Base-by-base conservation (phyloP, 495 filamentous ascomycete genomes). In the Articulospora tetracladia region DNA sequence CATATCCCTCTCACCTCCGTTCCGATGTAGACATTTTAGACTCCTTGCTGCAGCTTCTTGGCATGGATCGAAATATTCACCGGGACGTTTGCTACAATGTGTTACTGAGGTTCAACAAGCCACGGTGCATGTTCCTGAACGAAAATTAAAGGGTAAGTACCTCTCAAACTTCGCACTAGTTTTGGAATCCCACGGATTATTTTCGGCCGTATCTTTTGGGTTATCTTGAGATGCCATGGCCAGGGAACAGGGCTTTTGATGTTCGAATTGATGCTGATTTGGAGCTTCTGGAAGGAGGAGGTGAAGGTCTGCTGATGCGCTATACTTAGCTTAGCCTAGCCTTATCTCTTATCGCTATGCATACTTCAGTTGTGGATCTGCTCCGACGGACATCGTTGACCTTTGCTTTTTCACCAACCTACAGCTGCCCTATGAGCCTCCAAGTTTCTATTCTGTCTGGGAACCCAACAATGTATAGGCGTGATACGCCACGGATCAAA, bases 31-130 rank as follows among this genome's bases (percentile, higher is more conserved):
- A 74, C 93, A 98, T 68, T 82, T 85, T 13, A 96, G 82, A 72
- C 91, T 96, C 60, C 83, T 79, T 49, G 84, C 73, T n/a, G 94
- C 93, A n/a, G 90, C 92, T 57, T 95, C 91, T 69, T 97, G 92
- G 70, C 93, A 98, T 15, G 93, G 93, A 68, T 98, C 93, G 67
- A 91, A 90, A 74, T 86, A 97, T 71, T 96, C 84, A 73, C 91
- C 94, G 60, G 84, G 77, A 53, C 73, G 76, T 77, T 98, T 98
- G 64, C 93, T 97, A 64, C 17, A 32, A 17, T n/a, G 30, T 44
- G 58, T 50, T 26, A 49, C 27, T 22, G 2, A 32, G 54, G n/a
- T 58, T 55, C 44, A 26, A 28, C 28, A 25, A 47, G 34, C n/a
- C 32, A 32, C 27, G 17, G 25, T 51, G 48, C n/a, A 12, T 44